These are phyloP conservation scores for Rhododendron mucronatum DNA, from an alignment of 148 eudicot genomes.

Conservation along the genomic window DNA sequence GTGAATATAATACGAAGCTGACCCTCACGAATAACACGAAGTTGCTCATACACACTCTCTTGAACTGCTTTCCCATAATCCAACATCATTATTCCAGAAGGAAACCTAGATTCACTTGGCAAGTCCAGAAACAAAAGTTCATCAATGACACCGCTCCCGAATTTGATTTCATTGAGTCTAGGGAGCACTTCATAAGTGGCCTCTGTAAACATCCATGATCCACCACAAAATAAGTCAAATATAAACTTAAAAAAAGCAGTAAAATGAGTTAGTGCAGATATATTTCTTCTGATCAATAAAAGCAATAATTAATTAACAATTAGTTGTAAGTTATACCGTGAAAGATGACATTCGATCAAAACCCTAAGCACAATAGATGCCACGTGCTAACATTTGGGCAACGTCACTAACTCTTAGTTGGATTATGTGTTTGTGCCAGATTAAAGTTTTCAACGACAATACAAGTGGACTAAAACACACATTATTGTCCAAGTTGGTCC, in stretches of 20 bases:
- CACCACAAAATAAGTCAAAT: not conserved
- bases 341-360: not conserved
- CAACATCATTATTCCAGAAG: constrained; percentile 76
- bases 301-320: not conserved
- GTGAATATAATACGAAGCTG: constrained; percentile 75
- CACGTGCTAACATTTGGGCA: not conserved
- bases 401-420: not conserved
- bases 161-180: constrained; percentile 82
- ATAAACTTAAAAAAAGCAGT: not conserved
- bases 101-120: constrained; percentile 76
- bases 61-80: constrained; percentile 90
- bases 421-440: not conserved
- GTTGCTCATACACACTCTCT: constrained; percentile 91
- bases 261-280: not conserved
- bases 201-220: constrained; percentile 42
- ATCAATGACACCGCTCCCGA: constrained; percentile 85
- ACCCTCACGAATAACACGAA: constrained; percentile 93
- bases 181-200: constrained; percentile 97
- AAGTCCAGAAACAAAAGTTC: constrained; percentile 85
- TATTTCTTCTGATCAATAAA: not conserved
- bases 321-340: not conserved
- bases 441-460: not conserved
- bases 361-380: not conserved
- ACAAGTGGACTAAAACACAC: not conserved
- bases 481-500: not conserved